Evolutionary conservation across 495 filamentous ascomycete species (phyloP), one percentile per base, ranked within the genome.

Genomic region (Aspergillus indologenus): DNA sequence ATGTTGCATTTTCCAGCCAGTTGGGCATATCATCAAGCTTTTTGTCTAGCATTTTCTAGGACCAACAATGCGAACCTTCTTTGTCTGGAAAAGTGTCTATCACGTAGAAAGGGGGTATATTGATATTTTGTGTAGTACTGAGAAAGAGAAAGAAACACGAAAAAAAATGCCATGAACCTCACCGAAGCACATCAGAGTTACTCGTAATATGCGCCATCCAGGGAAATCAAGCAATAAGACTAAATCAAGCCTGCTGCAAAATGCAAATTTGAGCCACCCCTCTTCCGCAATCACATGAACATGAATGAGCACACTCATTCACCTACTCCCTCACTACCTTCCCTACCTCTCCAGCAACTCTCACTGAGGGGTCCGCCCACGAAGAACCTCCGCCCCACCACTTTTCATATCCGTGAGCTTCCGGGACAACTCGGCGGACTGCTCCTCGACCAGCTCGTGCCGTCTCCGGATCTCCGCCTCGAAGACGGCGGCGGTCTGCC

Each of bases 401-500:
- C 68, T 68, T 53, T 74, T 72, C 75, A 79, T 79, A 45, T 73
- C 75, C 2, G 70, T 62, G 34, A 79, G 61, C 56, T 80, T 75
- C 15, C 55, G 62, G 26, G 72, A 73, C 11, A 82, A 54, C 11
- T 77, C 75, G 12, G 53, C 54, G 40, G 64, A 67, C 50, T 79
- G 70, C 7, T 60, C 64, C 53, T 76, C 71, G 12, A 78, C 67
- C 7, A 65, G 20, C 9, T 78, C 69, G 60, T 87, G 70, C 21
- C 84, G 74, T 44, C 74, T 72, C 50, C 72, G 77, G 49, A 87
- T 72, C 72, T 95, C 87, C 0, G 79, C 78, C 71, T 95, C 89
- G 62, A 93, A 94, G 29, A 79, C 71, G 31, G 73, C 72, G 7
- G 86, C 82, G 7, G 88, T 72, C 51, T 79, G 77, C 42, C 92